A percentile compares a stretch with the other conserved stretches of the same genome.
phyloP scores from a whole-genome alignment of 345 rosid genomes.

The Odontarrhena argentea region DNA sequence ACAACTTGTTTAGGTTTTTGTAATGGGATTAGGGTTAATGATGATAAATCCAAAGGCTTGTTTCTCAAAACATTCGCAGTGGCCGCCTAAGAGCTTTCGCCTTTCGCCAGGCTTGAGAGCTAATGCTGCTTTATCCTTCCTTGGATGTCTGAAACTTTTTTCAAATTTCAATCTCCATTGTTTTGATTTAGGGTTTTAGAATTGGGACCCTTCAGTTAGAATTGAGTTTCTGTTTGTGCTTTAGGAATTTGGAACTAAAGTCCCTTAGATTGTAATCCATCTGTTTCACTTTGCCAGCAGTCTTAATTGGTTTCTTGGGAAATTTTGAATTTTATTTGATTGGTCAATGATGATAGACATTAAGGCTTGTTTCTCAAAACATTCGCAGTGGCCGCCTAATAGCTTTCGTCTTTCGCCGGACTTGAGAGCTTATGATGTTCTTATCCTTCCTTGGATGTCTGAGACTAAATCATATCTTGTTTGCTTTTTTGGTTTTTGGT shows the following conservation, averaged over 20 bases:
- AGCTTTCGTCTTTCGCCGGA: conserved; percentile 39
- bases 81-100: conserved; percentile 52
- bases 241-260: conserved; percentile 28
- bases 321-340: not conserved
- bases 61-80: conserved; percentile 91
- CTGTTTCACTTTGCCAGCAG: conserved; percentile 45
- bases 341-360: conserved; percentile 45
- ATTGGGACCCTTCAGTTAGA: conserved; percentile 28
- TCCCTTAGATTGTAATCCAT: conserved; percentile 38
- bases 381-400: conserved; percentile 81
- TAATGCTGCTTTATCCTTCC: conserved; percentile 39
- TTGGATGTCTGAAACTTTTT: conserved; percentile 39
- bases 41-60: conserved; percentile 58
- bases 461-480: conserved; percentile 8
- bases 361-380: conserved; percentile 76
- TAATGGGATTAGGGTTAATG: conserved; percentile 15
- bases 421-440: conserved; percentile 38
- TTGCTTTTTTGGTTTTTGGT: not conserved
- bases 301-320: conserved; percentile 37
- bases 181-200: not conserved
- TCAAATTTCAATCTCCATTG: not conserved
- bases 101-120: conserved; percentile 41
- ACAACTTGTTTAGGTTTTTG: not conserved
- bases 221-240: conserved; percentile 14
- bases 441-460: conserved; percentile 53